Evolutionary conservation across 371 early-diverging fungal species (phyloP), one percentile per base, ranked within the genome.

Genomic region (Rhizomucor miehei): DNA sequence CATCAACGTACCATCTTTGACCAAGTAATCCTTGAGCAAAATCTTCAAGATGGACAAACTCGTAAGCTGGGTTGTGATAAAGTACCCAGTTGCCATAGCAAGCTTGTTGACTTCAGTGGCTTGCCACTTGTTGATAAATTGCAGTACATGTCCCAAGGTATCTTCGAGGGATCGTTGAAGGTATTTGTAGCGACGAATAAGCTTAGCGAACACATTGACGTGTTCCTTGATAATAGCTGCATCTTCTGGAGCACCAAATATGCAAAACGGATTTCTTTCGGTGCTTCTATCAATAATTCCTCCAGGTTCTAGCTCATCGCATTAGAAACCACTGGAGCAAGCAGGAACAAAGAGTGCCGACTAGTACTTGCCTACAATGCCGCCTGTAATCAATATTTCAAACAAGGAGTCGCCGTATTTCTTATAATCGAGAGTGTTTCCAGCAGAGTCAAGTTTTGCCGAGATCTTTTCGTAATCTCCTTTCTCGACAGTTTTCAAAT

Each of bases 321-420:
- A 29, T 29, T 29, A 29, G 5, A 29, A 29, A 29, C n/a, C n/a
- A 8, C 29, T 29, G 29, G 5, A 5, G 8, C 3, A 29, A 8
- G 29, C 5, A 29, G 29, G 29, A 29, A 29, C 29, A 29, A 29
- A 29, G 8, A 29, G 8, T n/a, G n/a, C n/a, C n/a, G n/a, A n/a
- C n/a, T n/a, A 29, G 29, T 8, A 5, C 29, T 29, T 79, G 89
- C 92, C 90, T 60, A 90, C 74, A 53, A 94, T 84, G 60, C 94
- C 94, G 53, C 96, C 96, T 54, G 89, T 86, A 60, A 94, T 85
- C 64, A 94, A 76, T 50, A 94, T 74, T 80, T 95, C 96, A 72
- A 94, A 95, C 58, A 95, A 83, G 34, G 90, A 79, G 63, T 95
- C 96, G 57, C 87, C 91, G 89, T 95, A 95, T 66, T 91, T 88